phyloP scores from a whole-genome alignment of 2,329 filamentous ascomycete species.

The Metarhizium humberi region DNA sequence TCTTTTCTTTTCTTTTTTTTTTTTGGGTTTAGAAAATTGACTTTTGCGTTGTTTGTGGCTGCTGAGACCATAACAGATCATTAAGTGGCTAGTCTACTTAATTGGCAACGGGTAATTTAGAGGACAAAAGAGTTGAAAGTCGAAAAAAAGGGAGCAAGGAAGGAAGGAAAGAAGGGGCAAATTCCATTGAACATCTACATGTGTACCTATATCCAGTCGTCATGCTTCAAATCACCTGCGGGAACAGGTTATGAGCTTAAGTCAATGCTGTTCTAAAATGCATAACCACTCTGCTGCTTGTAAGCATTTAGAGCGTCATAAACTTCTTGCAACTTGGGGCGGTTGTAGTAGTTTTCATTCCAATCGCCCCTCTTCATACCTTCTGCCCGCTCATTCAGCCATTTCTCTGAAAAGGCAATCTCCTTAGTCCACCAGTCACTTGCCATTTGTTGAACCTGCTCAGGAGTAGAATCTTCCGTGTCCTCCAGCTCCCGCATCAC shows the following conservation, averaged over 20 bases:
- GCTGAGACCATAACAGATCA: too few relatives aligned
- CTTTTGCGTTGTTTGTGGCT: too few relatives aligned
- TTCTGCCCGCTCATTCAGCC: constrained; percentile 31
- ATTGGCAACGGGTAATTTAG: too few relatives aligned
- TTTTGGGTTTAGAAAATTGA: too few relatives aligned
- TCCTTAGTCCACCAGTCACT: constrained; percentile 40
- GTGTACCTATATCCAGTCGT: not conserved
- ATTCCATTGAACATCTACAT: not conserved
- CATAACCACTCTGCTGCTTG: not conserved
- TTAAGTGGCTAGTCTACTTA: too few relatives aligned
- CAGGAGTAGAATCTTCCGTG: constrained; percentile 23
- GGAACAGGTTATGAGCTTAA: not conserved
- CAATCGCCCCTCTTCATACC: constrained; percentile 32
- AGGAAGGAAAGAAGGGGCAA: not conserved
- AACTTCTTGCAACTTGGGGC: constrained; percentile 38
- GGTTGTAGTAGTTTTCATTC: constrained; percentile 40
- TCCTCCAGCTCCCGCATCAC: constrained; percentile 28
- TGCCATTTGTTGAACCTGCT: constrained; percentile 28
- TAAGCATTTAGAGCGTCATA: constrained; percentile 19
- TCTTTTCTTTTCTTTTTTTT: too few relatives aligned
- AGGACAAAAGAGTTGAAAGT: too few relatives aligned
- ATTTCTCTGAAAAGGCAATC: constrained; percentile 36
- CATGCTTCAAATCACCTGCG: not conserved
- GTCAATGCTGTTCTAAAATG: not conserved
- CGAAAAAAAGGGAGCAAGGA: too few relatives aligned